Conservation (phyloP, 129 eudicot genomes). For the Gnaphalium uliginosum region DNA sequence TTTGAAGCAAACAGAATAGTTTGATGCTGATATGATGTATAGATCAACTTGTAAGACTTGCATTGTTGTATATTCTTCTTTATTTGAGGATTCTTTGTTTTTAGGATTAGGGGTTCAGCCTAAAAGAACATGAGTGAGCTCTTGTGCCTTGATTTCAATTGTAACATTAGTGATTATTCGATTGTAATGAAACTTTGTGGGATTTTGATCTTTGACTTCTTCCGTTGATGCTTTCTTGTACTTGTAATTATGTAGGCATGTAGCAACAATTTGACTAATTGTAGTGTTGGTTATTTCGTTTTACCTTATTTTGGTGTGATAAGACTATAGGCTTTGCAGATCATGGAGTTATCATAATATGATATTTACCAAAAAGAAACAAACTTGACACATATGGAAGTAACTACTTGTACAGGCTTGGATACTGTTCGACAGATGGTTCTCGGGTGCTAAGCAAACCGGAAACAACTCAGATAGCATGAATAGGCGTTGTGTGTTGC, state of each 20-base stretch:
- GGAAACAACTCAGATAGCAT: too few species aligned
- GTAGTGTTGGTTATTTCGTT: neutral
- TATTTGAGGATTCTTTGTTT: constrained; percentile 16
- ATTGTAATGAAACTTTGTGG: constrained; percentile 11
- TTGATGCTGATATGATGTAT: constrained; percentile 23
- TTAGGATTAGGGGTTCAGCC: neutral
- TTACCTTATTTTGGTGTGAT: too few species aligned
- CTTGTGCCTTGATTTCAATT: constrained; percentile 20
- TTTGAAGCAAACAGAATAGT: neutral
- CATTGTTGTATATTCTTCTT: constrained; percentile 16
- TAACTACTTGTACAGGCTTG: too few species aligned
- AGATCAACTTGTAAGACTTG: constrained; percentile 19
- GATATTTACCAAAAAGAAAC: too few species aligned
- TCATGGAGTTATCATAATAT: neutral
- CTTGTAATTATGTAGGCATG: constrained; percentile 2
- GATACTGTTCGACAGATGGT: too few species aligned
- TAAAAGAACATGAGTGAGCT: neutral
- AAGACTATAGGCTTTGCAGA: neutral
- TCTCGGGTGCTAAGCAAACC: too few species aligned
- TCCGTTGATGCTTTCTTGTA: neutral
- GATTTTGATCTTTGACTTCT: constrained; percentile 15
- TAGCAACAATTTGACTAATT: neutral
- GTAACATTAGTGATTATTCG: constrained; percentile 35
- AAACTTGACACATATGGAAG: too few species aligned
- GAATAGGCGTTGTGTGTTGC: too few species aligned